Evolutionary conservation across 768 basidiomycete genomes (phyloP), one percentile per base, ranked within the genome.

Genomic region (Podaxis sp.): DNA sequence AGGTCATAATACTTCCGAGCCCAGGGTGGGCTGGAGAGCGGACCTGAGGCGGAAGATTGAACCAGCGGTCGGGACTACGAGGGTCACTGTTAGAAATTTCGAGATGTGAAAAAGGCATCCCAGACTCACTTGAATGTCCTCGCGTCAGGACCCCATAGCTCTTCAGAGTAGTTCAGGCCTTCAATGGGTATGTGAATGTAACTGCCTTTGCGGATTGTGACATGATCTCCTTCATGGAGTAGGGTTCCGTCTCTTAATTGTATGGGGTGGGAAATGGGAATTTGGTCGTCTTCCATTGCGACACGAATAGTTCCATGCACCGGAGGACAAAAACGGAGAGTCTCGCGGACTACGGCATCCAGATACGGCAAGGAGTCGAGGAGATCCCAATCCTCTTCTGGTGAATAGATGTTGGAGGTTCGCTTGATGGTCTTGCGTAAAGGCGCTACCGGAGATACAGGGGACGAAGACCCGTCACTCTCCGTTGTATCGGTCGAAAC

Each of bases 161-260:
- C 81, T 64, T 80, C 77, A 48, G 76, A 73, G 55, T 80, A 70
- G 66, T 83, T 87, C 36, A 85, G 69, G 2, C 83, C 85, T 68
- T 87, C 85, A 44, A 85, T 78, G 2, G 85, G 84, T 42, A 87
- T 79, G 63, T 86, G 84, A 12, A 87, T 74, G 63, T 80, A 84
- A 64, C 79, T 81, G 7, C 84, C 85, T 64, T 84, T 84, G 54
- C 78, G 76, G 61, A 87, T 83, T 40, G 68, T 74, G 46, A 84
- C 75, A 57, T 72, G 33, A 40, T 62, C 68, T 4, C 61, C 62
- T 17, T 59, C 52, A n/a, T 55, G 63, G 46, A 69, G 72, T 69
- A 19, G 80, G 0, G 74, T 75, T 42, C 82, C 81, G 63, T 80
- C 75, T 13, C 72, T 71, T 46, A 81, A 71, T n/a, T 73, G 69